Base-by-base conservation (phyloP, 306 rosid species). In the Fragaria vesca region DNA sequence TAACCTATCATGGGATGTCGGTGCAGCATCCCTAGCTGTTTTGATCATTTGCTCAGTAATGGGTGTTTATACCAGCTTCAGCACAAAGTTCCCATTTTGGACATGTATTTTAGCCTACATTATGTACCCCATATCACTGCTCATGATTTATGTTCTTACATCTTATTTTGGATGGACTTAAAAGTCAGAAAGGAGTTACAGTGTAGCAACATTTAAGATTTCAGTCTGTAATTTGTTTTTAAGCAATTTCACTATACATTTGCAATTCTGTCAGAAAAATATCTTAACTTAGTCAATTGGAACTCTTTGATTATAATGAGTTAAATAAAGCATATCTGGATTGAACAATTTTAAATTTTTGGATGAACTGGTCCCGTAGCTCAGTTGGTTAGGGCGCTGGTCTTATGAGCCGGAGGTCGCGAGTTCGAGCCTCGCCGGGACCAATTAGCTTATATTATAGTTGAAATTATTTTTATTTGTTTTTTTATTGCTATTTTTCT, bases 11-110 rank as follows among this genome's bases (percentile, higher is more conserved):
- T 77, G 83, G 81, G 81, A 81, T 58, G 88, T 81, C 47, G 66
- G 71, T 8, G 85, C 85, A 46, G 76, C 73, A 71, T 36, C 72
- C 71, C 21, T 85, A 46, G 81, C 63, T 60, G 84, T 85, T 48
- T 68, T 85, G 16, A 28, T 85, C 43, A 71, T 81, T 16, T 81
- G 83, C 76, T 21, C 72, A n/a, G 42, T 18, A n/a, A 76, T 75
- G 76, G 78, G 83, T 46, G 18, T 81, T 4, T 57, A 68, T 21
- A 18, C 83, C 11, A 66, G 81, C 73, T 79, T 79, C 74, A 54
- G 52, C 73, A 30, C 20, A 68, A 85, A 36, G 40, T 81, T 85
- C 82, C 86, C 83, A 54, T 66, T 77, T 8, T 85, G 88, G 86
- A 85, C 86, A 1, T 26, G 81, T 8, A 71, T 85, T 40, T 1